These are phyloP conservation scores for Ogataea dorogensis DNA, from an alignment of 805 yeast genomes.

Conservation along the genomic window DNA sequence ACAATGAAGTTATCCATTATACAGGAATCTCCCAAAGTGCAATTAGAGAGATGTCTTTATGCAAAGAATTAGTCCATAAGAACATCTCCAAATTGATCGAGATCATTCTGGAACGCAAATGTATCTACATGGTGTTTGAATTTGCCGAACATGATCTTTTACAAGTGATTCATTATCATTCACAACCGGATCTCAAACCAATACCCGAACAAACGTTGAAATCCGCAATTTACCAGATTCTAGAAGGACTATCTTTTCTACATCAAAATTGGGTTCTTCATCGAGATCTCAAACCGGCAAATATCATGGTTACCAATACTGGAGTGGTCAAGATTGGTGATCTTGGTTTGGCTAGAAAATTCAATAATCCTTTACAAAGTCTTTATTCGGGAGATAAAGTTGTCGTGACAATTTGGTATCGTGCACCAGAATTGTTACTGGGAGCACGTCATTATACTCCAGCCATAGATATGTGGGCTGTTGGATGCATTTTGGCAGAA, in stretches of 20 bases:
- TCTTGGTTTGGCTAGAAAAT: constrained; percentile 85
- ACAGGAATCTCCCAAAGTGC: constrained; percentile 97
- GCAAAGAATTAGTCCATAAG: constrained; percentile 78
- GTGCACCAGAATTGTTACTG: constrained; percentile 88
- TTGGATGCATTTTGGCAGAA: constrained; percentile 93
- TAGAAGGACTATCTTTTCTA: constrained; percentile 85
- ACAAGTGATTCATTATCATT: constrained; percentile 91
- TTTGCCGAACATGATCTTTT: constrained; percentile 94
- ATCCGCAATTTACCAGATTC: constrained; percentile 86
- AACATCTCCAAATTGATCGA: constrained; percentile 81
- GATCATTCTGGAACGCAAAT: constrained; percentile 80
- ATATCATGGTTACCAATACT: constrained; percentile 87
- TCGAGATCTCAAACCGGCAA: constrained; percentile 95
- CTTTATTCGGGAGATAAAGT: constrained; percentile 91
- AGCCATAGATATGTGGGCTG: constrained; percentile 93
- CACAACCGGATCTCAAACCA: constrained; percentile 79
- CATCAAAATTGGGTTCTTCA: constrained; percentile 97
- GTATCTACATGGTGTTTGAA: constrained; percentile 93
- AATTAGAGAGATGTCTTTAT: constrained; percentile 91
- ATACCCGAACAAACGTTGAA: constrained; percentile 79
- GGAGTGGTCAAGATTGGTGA: constrained; percentile 97
- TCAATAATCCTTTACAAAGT: constrained; percentile 82
- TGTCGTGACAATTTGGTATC: constrained; percentile 94
- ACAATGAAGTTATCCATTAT: constrained; percentile 76
- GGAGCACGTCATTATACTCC: constrained; percentile 94